phyloP scores from a whole-genome alignment of 108 stramenopile species.

The Mayamaea pseudoterrestris region DNA sequence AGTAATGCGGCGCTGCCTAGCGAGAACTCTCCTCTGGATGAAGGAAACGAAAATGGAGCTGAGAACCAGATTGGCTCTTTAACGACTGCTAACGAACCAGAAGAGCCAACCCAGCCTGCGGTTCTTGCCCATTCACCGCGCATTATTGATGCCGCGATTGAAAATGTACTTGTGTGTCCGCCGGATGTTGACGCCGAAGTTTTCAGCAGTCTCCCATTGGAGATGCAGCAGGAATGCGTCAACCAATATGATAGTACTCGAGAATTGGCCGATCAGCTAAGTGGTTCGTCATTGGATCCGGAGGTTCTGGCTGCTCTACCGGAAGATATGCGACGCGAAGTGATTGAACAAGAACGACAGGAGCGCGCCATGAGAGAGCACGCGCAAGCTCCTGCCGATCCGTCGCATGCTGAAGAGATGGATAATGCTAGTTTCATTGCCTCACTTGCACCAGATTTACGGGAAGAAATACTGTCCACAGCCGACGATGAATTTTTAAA shows the following conservation, averaged over 20 bases:
- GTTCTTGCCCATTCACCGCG: not conserved
- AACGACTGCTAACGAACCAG: conserved; percentile 3
- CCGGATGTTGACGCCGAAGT: conserved; percentile 86
- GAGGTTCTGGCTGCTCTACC: conserved; percentile 91
- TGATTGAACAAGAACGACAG: conserved; percentile 84
- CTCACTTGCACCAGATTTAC: conserved; percentile 81
- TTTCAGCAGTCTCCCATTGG: conserved; percentile 75
- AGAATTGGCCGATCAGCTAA: conserved; percentile 55
- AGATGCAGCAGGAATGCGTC: conserved; percentile 89
- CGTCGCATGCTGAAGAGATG: conserved; percentile 80
- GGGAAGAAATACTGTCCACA: conserved; percentile 82
- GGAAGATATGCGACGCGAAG: conserved; percentile 86
- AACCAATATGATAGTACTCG: conserved; percentile 43
- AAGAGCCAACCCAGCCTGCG: not conserved
- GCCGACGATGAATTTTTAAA: conserved; percentile 72
- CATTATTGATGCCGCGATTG: conserved; percentile 11
- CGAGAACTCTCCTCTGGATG: too few species aligned
- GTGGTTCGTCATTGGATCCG: conserved; percentile 80
- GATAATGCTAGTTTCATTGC: conserved; percentile 89
- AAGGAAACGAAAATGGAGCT: too few species aligned
- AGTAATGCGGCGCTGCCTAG: too few species aligned
- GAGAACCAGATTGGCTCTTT: too few species aligned
- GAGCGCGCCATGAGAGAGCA: conserved; percentile 62
- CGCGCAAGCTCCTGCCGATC: conserved; percentile 69
- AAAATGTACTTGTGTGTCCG: conserved; percentile 60